Percentiles rank a stretch among this genome's conserved stretches.
phyloP scores from a whole-genome alignment of 441 rosid species.

The Syzygium malaccense region DNA sequence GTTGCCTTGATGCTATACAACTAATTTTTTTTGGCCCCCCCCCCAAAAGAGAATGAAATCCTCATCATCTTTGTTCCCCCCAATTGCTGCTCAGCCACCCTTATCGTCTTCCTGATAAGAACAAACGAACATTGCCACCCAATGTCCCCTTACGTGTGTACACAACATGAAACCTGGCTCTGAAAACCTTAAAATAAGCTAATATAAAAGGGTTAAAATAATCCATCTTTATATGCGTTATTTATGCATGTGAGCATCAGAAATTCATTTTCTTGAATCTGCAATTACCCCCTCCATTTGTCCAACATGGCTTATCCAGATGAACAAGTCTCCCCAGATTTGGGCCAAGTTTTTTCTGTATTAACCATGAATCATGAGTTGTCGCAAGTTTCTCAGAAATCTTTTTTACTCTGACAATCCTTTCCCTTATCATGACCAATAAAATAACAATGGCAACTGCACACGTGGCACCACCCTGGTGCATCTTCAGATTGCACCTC shows the following conservation, averaged over 20 bases:
- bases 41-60: not conserved
- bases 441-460: not conserved
- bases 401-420: not conserved
- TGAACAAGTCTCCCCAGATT: not conserved
- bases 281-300: not conserved
- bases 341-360: not conserved
- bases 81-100: not conserved
- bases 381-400: not conserved
- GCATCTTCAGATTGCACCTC: constrained; percentile 16
- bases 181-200: not conserved
- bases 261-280: not conserved
- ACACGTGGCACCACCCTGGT: constrained; percentile 12
- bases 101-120: not conserved
- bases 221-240: not conserved
- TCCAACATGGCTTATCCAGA: not conserved
- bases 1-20: not conserved
- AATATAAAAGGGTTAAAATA: not conserved
- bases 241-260: not conserved
- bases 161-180: not conserved
- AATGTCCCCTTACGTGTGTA: not conserved
- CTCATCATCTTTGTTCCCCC: not conserved
- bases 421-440: constrained; percentile 9
- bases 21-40: not conserved
- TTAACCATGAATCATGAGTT: not conserved
- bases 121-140: not conserved